These are phyloP conservation scores for Liriodendron chinense DNA, from an alignment of 164 flowering plant genomes.

Conservation along the genomic window DNA sequence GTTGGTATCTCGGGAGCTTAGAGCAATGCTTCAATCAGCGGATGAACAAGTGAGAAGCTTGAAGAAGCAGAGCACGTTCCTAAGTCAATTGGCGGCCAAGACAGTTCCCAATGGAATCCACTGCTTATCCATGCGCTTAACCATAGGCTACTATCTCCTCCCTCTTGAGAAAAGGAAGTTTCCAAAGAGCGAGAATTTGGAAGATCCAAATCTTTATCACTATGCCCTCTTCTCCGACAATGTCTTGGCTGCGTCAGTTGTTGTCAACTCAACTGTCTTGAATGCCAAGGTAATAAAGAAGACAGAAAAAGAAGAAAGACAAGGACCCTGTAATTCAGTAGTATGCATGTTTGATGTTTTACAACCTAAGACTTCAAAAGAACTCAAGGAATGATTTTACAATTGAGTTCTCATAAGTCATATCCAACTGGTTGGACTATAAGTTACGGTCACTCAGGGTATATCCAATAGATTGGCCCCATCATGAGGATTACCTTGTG, in stretches of 20 bases:
- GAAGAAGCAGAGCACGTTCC: constrained; percentile 96
- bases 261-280: constrained; percentile 85
- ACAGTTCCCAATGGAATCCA: constrained; percentile 96
- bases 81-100: constrained; percentile 96
- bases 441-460: no score
- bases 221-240: constrained; percentile 98
- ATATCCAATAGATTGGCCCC: no score
- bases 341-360: no score
- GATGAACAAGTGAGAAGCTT: constrained; percentile 95
- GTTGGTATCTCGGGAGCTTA: constrained; percentile 80
- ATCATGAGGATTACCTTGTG: no score
- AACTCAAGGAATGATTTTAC: no score
- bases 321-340: no score
- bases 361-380: no score
- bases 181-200: constrained; percentile 85
- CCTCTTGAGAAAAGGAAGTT: constrained; percentile 82
- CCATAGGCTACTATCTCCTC: constrained; percentile 88
- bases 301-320: neutral
- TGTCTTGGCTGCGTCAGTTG: constrained; percentile 98
- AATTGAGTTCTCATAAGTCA: no score
- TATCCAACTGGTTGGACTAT: no score
- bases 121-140: constrained; percentile 91
- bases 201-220: constrained; percentile 81
- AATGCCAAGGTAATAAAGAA: constrained; percentile 78
- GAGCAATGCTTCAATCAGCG: constrained; percentile 98